phyloP scores from a whole-genome alignment of 1,139 yeast genomes.

The Geotrichum reessii region DNA sequence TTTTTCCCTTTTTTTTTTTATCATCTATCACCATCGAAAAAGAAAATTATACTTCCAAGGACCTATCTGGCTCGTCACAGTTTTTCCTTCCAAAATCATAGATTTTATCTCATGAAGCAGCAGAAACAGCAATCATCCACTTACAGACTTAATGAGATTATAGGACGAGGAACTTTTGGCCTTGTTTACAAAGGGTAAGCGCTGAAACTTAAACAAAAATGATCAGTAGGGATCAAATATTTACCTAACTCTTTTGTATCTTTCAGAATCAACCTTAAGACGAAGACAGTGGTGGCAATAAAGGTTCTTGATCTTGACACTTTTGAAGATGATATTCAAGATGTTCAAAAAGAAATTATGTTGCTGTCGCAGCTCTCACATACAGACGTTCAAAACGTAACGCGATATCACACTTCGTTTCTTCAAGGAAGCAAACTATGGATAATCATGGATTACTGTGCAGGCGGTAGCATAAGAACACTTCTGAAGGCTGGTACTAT shows the following conservation, averaged over 20 bases:
- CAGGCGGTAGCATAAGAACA: constrained; percentile 92
- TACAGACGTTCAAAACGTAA: constrained; percentile 70
- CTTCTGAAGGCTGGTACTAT: constrained; percentile 80
- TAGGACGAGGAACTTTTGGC: constrained; percentile 96
- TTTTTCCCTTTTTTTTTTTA: no score
- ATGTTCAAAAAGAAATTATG: constrained; percentile 90
- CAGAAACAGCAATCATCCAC: constrained; percentile 20
- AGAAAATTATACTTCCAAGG: not conserved
- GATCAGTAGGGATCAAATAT: not conserved
- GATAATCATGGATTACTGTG: constrained; percentile 97
- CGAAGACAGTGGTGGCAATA: constrained; percentile 81
- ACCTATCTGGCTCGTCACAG: not conserved
- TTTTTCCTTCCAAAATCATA: not conserved
- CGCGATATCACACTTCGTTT: constrained; percentile 86
- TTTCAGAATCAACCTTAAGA: constrained; percentile 43
- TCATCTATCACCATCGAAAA: not conserved
- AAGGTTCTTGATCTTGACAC: constrained; percentile 90
- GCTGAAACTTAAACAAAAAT: not conserved
- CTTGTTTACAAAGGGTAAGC: constrained; percentile 74
- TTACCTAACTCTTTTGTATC: not conserved
- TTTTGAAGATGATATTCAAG: constrained; percentile 88
- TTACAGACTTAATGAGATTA: constrained; percentile 79
- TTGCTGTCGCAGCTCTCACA: constrained; percentile 75
- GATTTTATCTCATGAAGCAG: not conserved
- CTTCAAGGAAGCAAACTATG: constrained; percentile 83